phyloP scores from a whole-genome alignment of 169 alveolate species.

The Theileria parva region DNA sequence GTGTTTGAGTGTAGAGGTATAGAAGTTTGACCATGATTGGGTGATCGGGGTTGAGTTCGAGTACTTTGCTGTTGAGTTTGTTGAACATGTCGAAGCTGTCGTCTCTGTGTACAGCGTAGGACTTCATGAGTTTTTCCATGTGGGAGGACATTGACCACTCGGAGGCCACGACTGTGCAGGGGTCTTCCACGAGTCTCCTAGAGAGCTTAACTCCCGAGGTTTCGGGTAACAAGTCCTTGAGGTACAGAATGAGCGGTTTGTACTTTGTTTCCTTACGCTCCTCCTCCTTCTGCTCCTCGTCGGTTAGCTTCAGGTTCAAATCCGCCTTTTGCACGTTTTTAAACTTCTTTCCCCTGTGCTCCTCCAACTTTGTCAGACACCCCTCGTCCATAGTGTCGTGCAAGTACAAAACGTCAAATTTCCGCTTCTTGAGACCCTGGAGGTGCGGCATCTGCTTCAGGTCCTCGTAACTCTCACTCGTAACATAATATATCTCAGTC shows the following conservation, averaged over 20 bases:
- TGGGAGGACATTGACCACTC: constrained; percentile 91
- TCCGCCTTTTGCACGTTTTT: constrained; percentile 85
- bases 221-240: constrained; percentile 78
- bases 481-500: constrained; percentile 89
- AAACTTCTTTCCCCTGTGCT: constrained; percentile 84
- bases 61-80: constrained; percentile 81
- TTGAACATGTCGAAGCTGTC: constrained; percentile 38
- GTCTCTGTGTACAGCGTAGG: constrained; percentile 81
- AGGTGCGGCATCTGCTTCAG: constrained; percentile 88
- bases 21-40: constrained; percentile 86
- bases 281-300: constrained; percentile 77
- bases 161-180: constrained; percentile 85
- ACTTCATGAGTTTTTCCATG: constrained; percentile 87
- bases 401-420: constrained; percentile 91
- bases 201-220: constrained; percentile 80
- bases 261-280: constrained; percentile 69
- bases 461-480: constrained; percentile 84
- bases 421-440: constrained; percentile 88
- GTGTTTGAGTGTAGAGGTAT: constrained; percentile 32
- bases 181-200: constrained; percentile 83
- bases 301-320: constrained; percentile 74
- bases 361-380: constrained; percentile 83
- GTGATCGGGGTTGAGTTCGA: constrained; percentile 96
- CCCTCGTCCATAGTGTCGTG: constrained; percentile 95
- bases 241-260: constrained; percentile 66